Base-by-base conservation (phyloP, 1,284 basidiomycete species). In the Apiotrichum gamsii region DNA sequence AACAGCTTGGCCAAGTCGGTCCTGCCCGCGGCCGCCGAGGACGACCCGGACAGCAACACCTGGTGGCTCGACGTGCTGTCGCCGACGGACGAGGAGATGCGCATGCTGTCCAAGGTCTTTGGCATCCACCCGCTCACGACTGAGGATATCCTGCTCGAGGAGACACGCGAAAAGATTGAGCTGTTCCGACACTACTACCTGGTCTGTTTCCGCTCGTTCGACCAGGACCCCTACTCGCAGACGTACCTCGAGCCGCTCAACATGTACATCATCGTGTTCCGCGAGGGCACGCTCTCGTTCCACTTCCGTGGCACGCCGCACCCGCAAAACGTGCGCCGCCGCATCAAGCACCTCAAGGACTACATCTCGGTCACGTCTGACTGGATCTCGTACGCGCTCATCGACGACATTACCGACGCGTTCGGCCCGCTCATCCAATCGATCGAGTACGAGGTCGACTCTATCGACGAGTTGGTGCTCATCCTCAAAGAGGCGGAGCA, bases 201-300 rank as follows among this genome's bases (percentile, higher is more conserved):
- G 41, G 95, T 98, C 56, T 98, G 94, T 81, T 99, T 98, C 79
- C 85, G 95, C 53, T 89, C 90, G 52, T 98, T 99, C 75, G 95
- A 99, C 73, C 95, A 99, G 76, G 94, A 98, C 72, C 88, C 84
- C 14, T 97, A 97, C 75, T 91, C 87, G 62, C 91, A 94, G 9
- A 98, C 91, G 0, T 88, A 98, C 70, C 82, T 99, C 43, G 94
- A 99, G 71, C 95, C 95, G 24, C 77, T 98, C 52, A 98, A 99
- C 76, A 97, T 97, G 91, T 99, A 98, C 74, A 95, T 98, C 65
- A 88, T 98, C 62, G 95, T 99, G 33, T 97, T 98, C 76, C 80
- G 95, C 32, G 94, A 98, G 70, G 95, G 95, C n/a, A 97, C 85
- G 3, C 75, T 96, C 36, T 94, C 90, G 21, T 99, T 99, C 79